Conservation (phyloP, 129 eudicot genomes). For the Calendula officinalis region DNA sequence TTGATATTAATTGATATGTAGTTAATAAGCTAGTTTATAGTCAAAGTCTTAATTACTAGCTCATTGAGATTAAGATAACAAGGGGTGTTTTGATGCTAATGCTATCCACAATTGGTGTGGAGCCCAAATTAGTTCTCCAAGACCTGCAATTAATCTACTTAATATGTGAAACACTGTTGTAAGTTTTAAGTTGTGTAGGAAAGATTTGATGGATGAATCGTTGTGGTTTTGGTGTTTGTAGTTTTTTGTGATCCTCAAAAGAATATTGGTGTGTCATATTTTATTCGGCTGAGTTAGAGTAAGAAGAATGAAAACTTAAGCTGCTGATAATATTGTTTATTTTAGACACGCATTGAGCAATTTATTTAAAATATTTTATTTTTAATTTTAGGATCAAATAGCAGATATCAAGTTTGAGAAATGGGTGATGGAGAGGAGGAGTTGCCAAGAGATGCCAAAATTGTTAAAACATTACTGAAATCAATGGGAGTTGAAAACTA, state of each 20-base stretch:
- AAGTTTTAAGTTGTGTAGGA: conserved; percentile 1
- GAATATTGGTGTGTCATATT: too few relatives aligned
- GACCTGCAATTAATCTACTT: background rate
- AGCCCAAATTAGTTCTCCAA: too few relatives aligned
- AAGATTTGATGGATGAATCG: background rate
- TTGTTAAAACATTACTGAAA: conserved; percentile 73
- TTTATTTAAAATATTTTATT: too few relatives aligned
- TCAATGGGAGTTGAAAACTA: conserved; percentile 89
- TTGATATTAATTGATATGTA: too few relatives aligned
- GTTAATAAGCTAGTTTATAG: background rate
- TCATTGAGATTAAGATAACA: background rate
- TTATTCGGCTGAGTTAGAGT: too few relatives aligned
- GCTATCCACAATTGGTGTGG: background rate
- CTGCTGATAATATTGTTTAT: too few relatives aligned
- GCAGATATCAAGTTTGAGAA: conserved; percentile 13
- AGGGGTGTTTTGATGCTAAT: background rate
- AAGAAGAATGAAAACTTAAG: too few relatives aligned
- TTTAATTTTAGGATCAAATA: too few relatives aligned
- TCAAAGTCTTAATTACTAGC: background rate
- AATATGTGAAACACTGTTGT: conserved; percentile 1
- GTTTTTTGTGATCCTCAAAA: too few relatives aligned
- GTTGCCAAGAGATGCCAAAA: conserved; percentile 89
- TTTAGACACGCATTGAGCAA: too few relatives aligned
- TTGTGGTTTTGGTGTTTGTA: background rate
- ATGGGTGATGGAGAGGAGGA: conserved; percentile 84